Conservation (phyloP, 306 rosid species). For the Prinsepia uniflora region DNA sequence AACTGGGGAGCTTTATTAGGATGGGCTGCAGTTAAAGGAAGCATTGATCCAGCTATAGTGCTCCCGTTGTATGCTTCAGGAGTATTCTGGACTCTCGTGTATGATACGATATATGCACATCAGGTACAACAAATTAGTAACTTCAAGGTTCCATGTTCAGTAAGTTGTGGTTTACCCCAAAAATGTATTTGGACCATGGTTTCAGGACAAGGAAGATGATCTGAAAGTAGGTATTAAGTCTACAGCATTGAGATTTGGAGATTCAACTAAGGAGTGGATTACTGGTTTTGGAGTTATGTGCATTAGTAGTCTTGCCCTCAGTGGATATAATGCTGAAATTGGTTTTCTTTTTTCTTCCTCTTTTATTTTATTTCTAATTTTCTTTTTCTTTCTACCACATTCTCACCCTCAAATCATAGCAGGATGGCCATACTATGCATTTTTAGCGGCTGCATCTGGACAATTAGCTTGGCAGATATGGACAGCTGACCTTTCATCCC, state of each 20-base stretch:
- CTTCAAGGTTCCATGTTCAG: neutral
- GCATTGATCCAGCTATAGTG: constrained; percentile 70
- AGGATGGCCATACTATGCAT: constrained; percentile 86
- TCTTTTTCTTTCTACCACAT: neutral
- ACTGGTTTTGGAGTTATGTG: constrained; percentile 71
- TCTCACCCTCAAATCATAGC: constrained; percentile 21
- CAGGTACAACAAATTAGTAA: constrained; percentile 23
- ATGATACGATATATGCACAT: constrained; percentile 93
- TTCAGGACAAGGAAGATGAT: constrained; percentile 91
- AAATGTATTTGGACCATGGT: constrained; percentile 16
- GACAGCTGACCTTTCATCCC: constrained; percentile 68
- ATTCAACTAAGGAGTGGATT: constrained; percentile 75
- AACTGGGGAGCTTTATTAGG: constrained; percentile 97
- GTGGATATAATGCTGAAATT: constrained; percentile 75
- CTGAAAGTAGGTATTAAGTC: constrained; percentile 88
- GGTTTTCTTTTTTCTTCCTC: constrained; percentile 32
- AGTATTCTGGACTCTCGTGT: constrained; percentile 89
- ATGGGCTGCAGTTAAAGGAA: constrained; percentile 84
- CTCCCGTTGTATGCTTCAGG: constrained; percentile 83
- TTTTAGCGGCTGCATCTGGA: constrained; percentile 72
- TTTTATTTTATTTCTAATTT: constrained; percentile 13
- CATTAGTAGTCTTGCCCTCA: constrained; percentile 63
- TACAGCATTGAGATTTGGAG: constrained; percentile 92
- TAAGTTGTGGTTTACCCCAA: neutral
- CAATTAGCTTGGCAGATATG: constrained; percentile 84